Base-by-base conservation (phyloP, 202 grass and related monocot species). In the Cymbopogon flexuosus region DNA sequence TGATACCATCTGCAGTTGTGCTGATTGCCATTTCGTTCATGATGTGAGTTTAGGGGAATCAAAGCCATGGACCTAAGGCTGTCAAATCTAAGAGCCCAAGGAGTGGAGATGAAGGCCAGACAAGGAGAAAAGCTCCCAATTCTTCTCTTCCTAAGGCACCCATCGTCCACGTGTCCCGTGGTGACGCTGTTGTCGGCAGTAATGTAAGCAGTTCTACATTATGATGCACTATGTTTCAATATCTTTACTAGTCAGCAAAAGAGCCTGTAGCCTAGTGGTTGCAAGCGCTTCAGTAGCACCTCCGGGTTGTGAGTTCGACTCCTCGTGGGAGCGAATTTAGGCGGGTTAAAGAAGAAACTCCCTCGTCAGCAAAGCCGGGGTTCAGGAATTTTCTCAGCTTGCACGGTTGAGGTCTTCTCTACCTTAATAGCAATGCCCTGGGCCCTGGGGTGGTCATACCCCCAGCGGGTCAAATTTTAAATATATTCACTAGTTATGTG, bases 31-130 rank as follows among this genome's bases (percentile, higher is more conserved):
- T 79, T 62, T 52, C 39, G 23, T 80, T 11, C 24, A 27, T 45
- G 5, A 59, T 84, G 71, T 77, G 46, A n/a, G 33, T 77, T 23
- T 61, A 84, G 88, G 84, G 77, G 33, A 67, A 49, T 57, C 65
- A 80, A 68, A 73, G 54, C 39, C 76, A 84, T 84, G 71, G 63
- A 23, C 41, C 88, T 62, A 90, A 90, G 64, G 58, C 63, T 60
- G 31, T 76, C 21, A 90, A 84, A 54, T 66, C 76, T 68, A 84
- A 63, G 81, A 84, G 70, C 65, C 80, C 81, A 34, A 84, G 68
- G 65, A 87, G 81, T 73, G 80, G 76, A 23, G 76, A 81, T 42
- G 76, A 75, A 60, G 84, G 70, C 37, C 77, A 87, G 70, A 31
- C 76, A 67, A 87, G 66, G 76, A 84, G 49, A 81, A 70, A 67